A percentile compares a stretch with the other conserved stretches of the same genome.
Conservation (phyloP, 306 rosid species). For the Prunus padus region DNA sequence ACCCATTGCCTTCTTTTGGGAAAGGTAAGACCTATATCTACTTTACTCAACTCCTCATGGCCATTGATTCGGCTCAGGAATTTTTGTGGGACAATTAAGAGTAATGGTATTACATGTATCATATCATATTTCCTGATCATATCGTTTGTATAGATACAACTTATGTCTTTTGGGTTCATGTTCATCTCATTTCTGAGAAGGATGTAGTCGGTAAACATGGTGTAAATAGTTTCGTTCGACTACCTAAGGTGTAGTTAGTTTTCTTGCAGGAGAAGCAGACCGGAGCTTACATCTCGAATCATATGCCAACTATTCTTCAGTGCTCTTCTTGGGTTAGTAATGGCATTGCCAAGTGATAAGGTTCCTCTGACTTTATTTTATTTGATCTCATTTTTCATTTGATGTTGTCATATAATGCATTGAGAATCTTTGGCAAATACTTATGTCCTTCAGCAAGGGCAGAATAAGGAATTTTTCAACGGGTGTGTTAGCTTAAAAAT, state of each 20-base stretch:
- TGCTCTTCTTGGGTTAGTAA: slow-evolving; percentile 76
- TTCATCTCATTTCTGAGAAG: background rate
- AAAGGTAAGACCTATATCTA: slow-evolving; percentile 38
- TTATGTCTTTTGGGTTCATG: background rate
- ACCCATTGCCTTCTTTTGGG: slow-evolving; percentile 67
- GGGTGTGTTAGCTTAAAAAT: no score
- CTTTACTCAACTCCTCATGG: background rate
- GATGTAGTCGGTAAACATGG: background rate
- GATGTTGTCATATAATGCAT: background rate
- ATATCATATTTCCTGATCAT: background rate
- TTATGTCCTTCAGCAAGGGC: no score
- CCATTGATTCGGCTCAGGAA: no score
- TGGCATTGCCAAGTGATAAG: background rate
- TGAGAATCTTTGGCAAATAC: background rate
- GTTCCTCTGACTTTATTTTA: background rate
- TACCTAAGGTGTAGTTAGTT: background rate
- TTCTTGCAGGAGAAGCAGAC: slow-evolving; percentile 59
- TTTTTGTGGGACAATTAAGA: background rate
- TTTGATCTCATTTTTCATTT: background rate
- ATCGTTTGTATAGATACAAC: no score
- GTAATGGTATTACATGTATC: background rate
- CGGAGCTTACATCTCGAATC: slow-evolving; percentile 35
- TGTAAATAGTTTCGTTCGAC: background rate
- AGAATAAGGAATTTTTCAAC: no score
- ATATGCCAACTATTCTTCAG: slow-evolving; percentile 62